phyloP scores from a whole-genome alignment of 768 basidiomycete genomes.

The Suillus brevipes region DNA sequence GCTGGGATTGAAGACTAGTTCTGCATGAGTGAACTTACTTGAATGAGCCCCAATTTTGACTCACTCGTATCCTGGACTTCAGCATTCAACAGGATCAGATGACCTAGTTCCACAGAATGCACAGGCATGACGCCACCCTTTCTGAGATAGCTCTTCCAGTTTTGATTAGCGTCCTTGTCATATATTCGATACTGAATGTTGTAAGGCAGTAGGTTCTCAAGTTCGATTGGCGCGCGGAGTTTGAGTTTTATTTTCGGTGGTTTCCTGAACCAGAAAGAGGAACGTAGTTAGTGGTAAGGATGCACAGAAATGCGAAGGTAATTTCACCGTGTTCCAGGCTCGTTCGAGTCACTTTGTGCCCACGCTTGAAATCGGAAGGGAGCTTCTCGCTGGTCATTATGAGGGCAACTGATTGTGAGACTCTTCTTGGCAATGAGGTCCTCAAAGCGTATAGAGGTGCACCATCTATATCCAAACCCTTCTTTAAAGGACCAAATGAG shows the following conservation, averaged over 20 bases:
- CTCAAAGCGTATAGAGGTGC: constrained; percentile 82
- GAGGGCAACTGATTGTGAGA: constrained; percentile 84
- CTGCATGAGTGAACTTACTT: constrained; percentile 5
- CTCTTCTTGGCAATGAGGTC: constrained; percentile 70
- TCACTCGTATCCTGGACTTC: constrained; percentile 87
- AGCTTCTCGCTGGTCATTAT: constrained; percentile 76
- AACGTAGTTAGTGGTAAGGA: not conserved
- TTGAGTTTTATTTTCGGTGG: constrained; percentile 84
- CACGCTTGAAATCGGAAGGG: constrained; percentile 95
- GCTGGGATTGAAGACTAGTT: constrained; percentile 82
- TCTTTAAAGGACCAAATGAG: constrained; percentile 45
- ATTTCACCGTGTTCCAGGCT: constrained; percentile 55
- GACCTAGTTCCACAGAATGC: constrained; percentile 89
- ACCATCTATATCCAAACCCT: constrained; percentile 97
- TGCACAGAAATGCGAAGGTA: not conserved
- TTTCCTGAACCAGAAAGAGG: constrained; percentile 47
- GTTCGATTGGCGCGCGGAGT: constrained; percentile 89
- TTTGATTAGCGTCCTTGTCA: constrained; percentile 92
- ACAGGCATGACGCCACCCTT: constrained; percentile 95
- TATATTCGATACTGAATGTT: constrained; percentile 96
- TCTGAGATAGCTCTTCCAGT: constrained; percentile 91
- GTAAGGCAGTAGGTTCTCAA: constrained; percentile 94
- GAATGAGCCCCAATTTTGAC: not conserved
- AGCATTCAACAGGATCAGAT: constrained; percentile 89
- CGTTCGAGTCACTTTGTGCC: constrained; percentile 70